A percentile compares a stretch with the other conserved stretches of the same genome.
phyloP scores from a whole-genome alignment of 176 grass and related monocot species.

The Paspalum vaginatum region DNA sequence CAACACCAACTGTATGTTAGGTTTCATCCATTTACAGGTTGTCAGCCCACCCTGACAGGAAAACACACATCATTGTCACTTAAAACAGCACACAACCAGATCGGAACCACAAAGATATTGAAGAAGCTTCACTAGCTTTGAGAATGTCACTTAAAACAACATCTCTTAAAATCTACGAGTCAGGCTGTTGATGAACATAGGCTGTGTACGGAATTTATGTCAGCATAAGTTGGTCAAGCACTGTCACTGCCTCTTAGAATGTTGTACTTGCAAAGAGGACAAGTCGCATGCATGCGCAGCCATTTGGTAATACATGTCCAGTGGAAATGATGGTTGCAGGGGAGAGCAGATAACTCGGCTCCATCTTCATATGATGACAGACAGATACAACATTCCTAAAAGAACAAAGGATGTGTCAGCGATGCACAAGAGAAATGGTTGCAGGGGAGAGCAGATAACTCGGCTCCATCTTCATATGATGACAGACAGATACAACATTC shows the following conservation, averaged over 20 bases:
- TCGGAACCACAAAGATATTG: not conserved
- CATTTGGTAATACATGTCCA: conserved; percentile 82
- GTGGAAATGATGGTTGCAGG: conserved; percentile 95
- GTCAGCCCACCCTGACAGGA: conserved; percentile 13
- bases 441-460: conserved; percentile 86
- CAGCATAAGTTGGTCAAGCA: conserved; percentile 34
- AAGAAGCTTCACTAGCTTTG: conserved; percentile 7
- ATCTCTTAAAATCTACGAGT: not conserved
- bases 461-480: conserved; percentile 68
- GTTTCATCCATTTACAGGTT: conserved; percentile 31
- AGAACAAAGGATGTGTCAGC: conserved; percentile 34
- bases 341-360: conserved; percentile 74
- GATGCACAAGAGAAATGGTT: conserved; percentile 71
- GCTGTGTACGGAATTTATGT: conserved; percentile 34
- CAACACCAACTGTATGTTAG: conserved; percentile 2
- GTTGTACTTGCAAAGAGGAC: conserved; percentile 96
- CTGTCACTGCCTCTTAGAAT: conserved; percentile 84
- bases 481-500: conserved; percentile 88
- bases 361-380: conserved; percentile 75
- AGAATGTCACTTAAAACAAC: not conserved
- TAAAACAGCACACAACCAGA: conserved; percentile 31
- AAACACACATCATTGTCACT: conserved; percentile 18
- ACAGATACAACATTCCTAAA: conserved; percentile 86
- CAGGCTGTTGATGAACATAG: conserved; percentile 10
- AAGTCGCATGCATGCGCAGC: conserved; percentile 80